These are phyloP conservation scores for Mycena albidolilacea DNA, from an alignment of 768 basidiomycete genomes.

Conservation along the genomic window DNA sequence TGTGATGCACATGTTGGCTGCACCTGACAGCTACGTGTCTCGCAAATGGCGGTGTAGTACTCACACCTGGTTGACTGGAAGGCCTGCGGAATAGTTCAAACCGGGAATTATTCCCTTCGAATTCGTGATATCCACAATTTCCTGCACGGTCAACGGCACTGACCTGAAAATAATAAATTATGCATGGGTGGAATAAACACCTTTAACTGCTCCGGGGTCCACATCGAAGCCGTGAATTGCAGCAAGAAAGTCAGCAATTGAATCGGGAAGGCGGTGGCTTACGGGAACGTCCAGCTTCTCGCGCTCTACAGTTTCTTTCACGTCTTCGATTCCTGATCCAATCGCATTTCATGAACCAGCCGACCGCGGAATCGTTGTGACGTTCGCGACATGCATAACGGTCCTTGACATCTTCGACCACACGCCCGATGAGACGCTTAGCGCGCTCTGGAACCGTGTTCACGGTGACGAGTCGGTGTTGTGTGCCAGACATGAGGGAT, in stretches of 20 bases:
- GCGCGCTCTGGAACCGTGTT: conserved; percentile 13
- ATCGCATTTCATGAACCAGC: not conserved
- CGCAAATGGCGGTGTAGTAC: no score
- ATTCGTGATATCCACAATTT: conserved; percentile 14
- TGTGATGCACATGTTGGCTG: no score
- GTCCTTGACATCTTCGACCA: conserved; percentile 5
- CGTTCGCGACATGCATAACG: conserved; percentile 9
- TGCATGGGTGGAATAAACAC: not conserved
- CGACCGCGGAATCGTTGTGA: not conserved
- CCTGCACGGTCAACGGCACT: not conserved
- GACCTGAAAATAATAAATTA: not conserved
- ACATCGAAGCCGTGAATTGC: conserved; percentile 14
- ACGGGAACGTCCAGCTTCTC: conserved; percentile 10
- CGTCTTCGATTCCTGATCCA: conserved; percentile 7
- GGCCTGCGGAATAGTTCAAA: conserved; percentile 9
- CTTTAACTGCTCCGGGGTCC: conserved; percentile 21
- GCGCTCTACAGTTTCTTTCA: not conserved
- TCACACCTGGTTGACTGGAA: not conserved
- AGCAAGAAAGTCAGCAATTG: not conserved
- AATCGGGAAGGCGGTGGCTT: not conserved
- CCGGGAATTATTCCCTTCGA: conserved; percentile 1
- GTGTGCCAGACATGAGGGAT: not conserved
- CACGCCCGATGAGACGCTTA: not conserved
- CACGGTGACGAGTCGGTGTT: conserved; percentile 17
- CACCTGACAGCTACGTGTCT: no score